Evolutionary conservation across 768 basidiomycete species (phyloP).

Genomic region (Tulasnella sp.): DNA sequence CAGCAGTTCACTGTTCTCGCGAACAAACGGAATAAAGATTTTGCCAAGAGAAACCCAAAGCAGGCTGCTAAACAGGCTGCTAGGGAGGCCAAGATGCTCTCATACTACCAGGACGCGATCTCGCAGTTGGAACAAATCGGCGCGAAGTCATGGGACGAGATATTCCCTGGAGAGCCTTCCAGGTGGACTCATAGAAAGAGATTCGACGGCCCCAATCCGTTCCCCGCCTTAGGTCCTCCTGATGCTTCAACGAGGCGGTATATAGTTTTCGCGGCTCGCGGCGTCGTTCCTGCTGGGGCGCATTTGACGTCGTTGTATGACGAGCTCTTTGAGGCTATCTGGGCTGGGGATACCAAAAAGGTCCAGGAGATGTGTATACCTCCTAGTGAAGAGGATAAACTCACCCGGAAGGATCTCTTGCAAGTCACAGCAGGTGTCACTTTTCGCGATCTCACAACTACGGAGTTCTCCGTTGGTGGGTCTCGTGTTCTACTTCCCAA

Average conservation of each 20-base stretch:
- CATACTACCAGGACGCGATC: constrained; percentile 30
- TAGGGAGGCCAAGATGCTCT: constrained; percentile 27
- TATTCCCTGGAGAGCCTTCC: constrained; percentile 28
- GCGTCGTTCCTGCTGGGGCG: constrained; percentile 21
- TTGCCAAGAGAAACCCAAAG: neutral
- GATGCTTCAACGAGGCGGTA: neutral
- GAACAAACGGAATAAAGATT: neutral
- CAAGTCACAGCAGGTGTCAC: constrained; percentile 1
- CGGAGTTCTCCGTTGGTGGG: constrained; percentile 1
- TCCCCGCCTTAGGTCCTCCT: neutral
- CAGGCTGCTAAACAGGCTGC: neutral
- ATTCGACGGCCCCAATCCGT: neutral
- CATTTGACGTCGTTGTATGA: constrained; percentile 37
- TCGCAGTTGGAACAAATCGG: constrained; percentile 27
- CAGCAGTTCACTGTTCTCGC: neutral
- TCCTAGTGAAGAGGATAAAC: constrained; percentile 22
- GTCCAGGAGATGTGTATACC: constrained; percentile 49
- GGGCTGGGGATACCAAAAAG: constrained; percentile 39
- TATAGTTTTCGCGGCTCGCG: too few relatives aligned
- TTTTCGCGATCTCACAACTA: constrained; percentile 20
- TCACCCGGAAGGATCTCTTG: neutral
- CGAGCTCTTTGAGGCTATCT: constrained; percentile 48
- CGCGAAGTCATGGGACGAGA: constrained; percentile 37
- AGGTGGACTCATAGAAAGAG: constrained; percentile 18
- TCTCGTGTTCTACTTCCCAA: too few relatives aligned